phyloP scores from a whole-genome alignment of 495 filamentous ascomycete species.

The Xylaria longipes region DNA sequence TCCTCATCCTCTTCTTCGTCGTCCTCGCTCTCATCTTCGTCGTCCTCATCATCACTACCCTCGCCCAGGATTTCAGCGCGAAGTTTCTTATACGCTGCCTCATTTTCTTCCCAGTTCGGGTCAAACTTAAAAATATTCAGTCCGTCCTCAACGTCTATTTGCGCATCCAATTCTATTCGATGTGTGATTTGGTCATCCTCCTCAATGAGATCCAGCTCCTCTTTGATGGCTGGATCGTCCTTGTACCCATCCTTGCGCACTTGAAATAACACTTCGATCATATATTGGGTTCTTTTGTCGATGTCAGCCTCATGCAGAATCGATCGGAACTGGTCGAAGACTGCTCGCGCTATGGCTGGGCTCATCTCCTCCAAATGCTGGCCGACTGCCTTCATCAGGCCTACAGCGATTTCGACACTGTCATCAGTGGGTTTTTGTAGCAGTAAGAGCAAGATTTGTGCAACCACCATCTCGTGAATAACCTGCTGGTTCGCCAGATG shows the following conservation, averaged over 20 bases:
- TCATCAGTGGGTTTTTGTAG: constrained; percentile 96
- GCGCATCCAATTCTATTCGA: constrained; percentile 75
- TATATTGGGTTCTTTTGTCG: constrained; percentile 95
- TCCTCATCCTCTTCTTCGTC: constrained; percentile 78
- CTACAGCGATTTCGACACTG: constrained; percentile 96
- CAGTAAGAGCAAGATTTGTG: constrained; percentile 86
- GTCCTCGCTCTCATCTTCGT: constrained; percentile 79
- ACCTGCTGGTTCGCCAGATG: constrained; percentile 96
- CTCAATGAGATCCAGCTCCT: constrained; percentile 93
- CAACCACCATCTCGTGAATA: constrained; percentile 88
- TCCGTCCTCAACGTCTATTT: constrained; percentile 80
- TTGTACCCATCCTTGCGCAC: constrained; percentile 96
- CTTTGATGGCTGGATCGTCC: constrained; percentile 86
- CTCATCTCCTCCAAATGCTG: constrained; percentile 96
- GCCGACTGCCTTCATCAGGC: constrained; percentile 86
- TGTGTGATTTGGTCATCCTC: constrained; percentile 99
- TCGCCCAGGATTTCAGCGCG: constrained; percentile 96
- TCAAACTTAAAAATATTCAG: constrained; percentile 97
- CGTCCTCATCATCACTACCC: constrained; percentile 75
- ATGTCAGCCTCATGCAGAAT: constrained; percentile 96
- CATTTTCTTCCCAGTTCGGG: constrained; percentile 85
- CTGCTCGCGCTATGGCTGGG: constrained; percentile 77
- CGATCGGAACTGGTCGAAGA: constrained; percentile 94
- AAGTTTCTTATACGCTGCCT: constrained; percentile 85
- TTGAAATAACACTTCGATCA: constrained; percentile 98